Conservation (phyloP, 2,329 filamentous ascomycete species). For the Fragosphaeria purpurea region DNA sequence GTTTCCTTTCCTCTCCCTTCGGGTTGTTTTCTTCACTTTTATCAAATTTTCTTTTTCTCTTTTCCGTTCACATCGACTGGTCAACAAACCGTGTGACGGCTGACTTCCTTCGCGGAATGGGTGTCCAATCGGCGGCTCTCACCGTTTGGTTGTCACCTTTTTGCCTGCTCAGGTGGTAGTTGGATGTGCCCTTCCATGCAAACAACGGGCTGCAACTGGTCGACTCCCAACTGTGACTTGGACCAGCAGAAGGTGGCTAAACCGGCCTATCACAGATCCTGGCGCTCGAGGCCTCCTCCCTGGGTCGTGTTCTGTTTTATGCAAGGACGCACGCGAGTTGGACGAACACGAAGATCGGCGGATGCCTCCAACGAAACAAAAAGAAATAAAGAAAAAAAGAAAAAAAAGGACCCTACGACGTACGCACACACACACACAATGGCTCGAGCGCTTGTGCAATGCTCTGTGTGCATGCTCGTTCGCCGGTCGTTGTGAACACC, state of each 20-base stretch:
- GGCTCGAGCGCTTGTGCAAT: conserved; percentile 3
- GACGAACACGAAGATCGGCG: no score
- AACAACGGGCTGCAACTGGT: conserved; percentile 1
- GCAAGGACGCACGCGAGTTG: not conserved
- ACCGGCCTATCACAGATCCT: conserved; percentile 1
- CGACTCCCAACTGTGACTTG: conserved; percentile 1
- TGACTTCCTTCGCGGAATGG: not conserved
- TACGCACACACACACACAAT: not conserved
- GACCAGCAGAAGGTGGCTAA: not conserved
- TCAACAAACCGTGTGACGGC: not conserved
- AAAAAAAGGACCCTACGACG: no score
- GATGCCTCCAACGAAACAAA: no score
- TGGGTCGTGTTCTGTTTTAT: not conserved
- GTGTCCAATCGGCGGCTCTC: not conserved
- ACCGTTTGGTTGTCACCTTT: not conserved
- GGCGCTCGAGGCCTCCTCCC: not conserved
- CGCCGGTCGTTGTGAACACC: not conserved
- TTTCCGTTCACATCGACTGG: not conserved
- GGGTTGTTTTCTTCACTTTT: no score
- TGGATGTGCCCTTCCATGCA: no score
- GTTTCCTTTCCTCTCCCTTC: no score
- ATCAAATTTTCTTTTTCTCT: no score
- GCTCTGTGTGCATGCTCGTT: not conserved
- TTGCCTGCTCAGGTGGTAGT: not conserved
- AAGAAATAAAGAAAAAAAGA: no score